phyloP scores from a whole-genome alignment of 1,139 yeast genomes.

The Yamadazyma atlantica region DNA sequence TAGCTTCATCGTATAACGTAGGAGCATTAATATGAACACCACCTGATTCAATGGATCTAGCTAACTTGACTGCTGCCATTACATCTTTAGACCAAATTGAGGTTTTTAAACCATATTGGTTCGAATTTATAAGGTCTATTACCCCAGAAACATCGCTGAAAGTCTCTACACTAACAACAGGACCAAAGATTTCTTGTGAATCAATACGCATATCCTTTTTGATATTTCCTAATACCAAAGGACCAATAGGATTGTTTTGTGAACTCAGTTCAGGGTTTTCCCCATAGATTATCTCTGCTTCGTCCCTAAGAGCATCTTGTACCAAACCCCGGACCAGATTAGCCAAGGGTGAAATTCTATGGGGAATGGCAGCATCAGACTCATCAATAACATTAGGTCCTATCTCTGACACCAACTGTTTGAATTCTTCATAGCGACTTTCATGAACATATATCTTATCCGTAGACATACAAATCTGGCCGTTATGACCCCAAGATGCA shows the following conservation, averaged over 20 bases:
- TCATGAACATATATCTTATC: slow-evolving; percentile 38
- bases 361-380: slow-evolving; percentile 24
- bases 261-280: slow-evolving; percentile 8
- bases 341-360: slow-evolving; percentile 28
- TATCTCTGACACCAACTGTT: slow-evolving; percentile 20
- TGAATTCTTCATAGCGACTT: slow-evolving; percentile 27
- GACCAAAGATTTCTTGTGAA: slow-evolving; percentile 48
- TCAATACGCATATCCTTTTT: slow-evolving; percentile 31
- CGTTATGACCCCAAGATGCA: slow-evolving; percentile 42
- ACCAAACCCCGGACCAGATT: slow-evolving; percentile 26
- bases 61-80: slow-evolving; percentile 36
- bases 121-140: slow-evolving; percentile 27
- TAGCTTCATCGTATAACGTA: slow-evolving; percentile 50
- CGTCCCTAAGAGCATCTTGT: slow-evolving; percentile 41
- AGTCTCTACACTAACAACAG: slow-evolving; percentile 38
- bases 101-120: slow-evolving; percentile 49
- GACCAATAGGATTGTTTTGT: slow-evolving; percentile 17
- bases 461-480: slow-evolving; percentile 49
- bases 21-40: slow-evolving; percentile 53
- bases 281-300: slow-evolving; percentile 37
- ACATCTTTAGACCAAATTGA: slow-evolving; percentile 55
- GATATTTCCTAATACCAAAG: slow-evolving; percentile 37
- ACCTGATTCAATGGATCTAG: slow-evolving; percentile 41
- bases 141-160: slow-evolving; percentile 33
- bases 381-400: slow-evolving; percentile 19